Conservation (phyloP, 1,139 yeast species). For the Magnusiomyces tetraspermus region DNA sequence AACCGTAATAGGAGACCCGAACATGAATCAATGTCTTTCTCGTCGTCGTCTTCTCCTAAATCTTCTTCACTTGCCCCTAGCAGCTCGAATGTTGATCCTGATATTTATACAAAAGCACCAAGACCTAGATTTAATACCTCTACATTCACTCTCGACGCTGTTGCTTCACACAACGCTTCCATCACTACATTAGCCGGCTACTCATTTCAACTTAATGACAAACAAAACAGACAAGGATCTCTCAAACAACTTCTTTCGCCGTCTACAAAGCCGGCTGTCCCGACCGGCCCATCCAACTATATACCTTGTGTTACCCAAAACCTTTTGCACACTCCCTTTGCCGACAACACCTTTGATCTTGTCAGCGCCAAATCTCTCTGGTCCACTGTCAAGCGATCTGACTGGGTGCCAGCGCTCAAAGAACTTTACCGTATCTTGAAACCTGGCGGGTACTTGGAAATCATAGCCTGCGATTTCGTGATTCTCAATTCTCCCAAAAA, state of each 20-base stretch:
- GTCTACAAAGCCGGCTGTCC: constrained; percentile 3
- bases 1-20: no score
- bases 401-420: constrained; percentile 32
- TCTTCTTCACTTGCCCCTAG: no score
- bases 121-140: no score
- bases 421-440: constrained; percentile 35
- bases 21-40: no score
- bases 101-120: no score
- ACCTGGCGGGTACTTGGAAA: constrained; percentile 35
- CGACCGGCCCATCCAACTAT: constrained; percentile 28
- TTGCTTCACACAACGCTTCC: background rate
- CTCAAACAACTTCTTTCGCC: constrained; percentile 8
- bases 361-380: constrained; percentile 30
- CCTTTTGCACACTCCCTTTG: constrained; percentile 29
- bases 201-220: background rate
- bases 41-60: no score
- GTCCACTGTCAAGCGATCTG: constrained; percentile 25
- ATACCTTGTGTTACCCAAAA: constrained; percentile 28
- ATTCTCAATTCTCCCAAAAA: constrained; percentile 17
- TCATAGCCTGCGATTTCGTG: constrained; percentile 28
- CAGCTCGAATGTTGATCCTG: no score
- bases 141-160: no score
- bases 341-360: constrained; percentile 31
- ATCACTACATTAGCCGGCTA: background rate
- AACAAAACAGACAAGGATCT: background rate